A percentile compares a stretch with the other conserved stretches of the same genome.
Evolutionary conservation across 768 basidiomycete genomes (phyloP).

Genomic region (Mycena metata): DNA sequence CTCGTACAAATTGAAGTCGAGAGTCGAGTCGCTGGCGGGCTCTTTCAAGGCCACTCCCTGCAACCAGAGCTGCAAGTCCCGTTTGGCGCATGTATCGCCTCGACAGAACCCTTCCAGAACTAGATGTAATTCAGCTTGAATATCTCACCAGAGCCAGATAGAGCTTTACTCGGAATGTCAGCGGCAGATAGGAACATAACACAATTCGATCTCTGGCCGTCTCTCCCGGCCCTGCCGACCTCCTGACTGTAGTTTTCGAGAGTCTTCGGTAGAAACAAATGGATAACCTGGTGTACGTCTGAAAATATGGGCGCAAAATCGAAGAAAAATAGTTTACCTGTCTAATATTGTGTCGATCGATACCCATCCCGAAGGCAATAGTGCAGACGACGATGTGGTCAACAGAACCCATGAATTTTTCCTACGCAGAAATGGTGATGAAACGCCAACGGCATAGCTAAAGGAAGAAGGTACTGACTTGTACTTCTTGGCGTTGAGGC

Average conservation of each 20-base stretch:
- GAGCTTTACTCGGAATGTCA: slow-evolving; percentile 52
- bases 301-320: neutral
- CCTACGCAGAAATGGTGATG: slow-evolving; percentile 10
- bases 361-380: slow-evolving; percentile 64
- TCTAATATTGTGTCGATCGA: slow-evolving; percentile 56
- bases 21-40: slow-evolving; percentile 51
- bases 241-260: slow-evolving; percentile 63
- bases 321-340: slow-evolving; percentile 42
- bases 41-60: slow-evolving; percentile 53
- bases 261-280: slow-evolving; percentile 60
- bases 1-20: slow-evolving; percentile 58
- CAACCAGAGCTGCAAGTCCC: slow-evolving; percentile 55
- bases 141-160: too few species aligned
- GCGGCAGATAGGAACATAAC: slow-evolving; percentile 57
- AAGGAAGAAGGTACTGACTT: slow-evolving; percentile 35
- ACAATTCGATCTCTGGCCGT: slow-evolving; percentile 58
- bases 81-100: slow-evolving; percentile 60
- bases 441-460: neutral
- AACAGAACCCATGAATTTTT: slow-evolving; percentile 54
- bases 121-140: too few species aligned
- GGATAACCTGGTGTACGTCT: slow-evolving; percentile 48
- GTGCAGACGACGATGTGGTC: slow-evolving; percentile 58
- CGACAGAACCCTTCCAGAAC: slow-evolving; percentile 62
- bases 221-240: slow-evolving; percentile 60
- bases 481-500: slow-evolving; percentile 52